Evolutionary conservation across 2,329 filamentous ascomycete genomes (phyloP).

Genomic region (Hypomyces perniciosus): DNA sequence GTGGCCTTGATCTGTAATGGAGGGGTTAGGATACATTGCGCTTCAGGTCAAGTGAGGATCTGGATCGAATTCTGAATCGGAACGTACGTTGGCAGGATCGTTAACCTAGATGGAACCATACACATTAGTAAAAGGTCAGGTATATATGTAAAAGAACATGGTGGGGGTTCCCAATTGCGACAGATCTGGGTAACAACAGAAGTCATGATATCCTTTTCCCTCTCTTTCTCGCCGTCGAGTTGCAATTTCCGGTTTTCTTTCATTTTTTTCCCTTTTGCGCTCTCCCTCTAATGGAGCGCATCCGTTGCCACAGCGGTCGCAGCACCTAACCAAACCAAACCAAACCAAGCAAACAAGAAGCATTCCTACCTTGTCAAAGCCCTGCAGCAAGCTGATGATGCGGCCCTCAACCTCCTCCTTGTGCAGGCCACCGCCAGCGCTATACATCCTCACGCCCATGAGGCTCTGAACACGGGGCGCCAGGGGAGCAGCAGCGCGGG

Average conservation of each 20-base stretch:
- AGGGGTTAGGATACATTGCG: background rate
- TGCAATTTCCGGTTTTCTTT: too few relatives aligned
- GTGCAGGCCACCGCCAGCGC: conserved; percentile 69
- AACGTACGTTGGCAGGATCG: conserved; percentile 55
- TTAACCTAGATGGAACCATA: conserved; percentile 51
- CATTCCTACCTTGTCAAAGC: conserved; percentile 76
- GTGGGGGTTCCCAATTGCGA: too few relatives aligned
- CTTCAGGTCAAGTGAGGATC: conserved; percentile 5
- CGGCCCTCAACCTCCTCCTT: conserved; percentile 84
- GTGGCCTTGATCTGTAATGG: conserved; percentile 64
- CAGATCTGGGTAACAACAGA: background rate
- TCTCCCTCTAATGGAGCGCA: too few relatives aligned
- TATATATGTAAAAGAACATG: background rate
- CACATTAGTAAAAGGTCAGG: conserved; percentile 18
- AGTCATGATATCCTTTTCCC: background rate
- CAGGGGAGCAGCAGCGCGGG: conserved; percentile 43
- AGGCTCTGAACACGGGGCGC: conserved; percentile 56
- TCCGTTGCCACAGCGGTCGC: too few relatives aligned
- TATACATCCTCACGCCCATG: conserved; percentile 76
- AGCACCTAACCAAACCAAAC: background rate
- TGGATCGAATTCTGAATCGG: background rate
- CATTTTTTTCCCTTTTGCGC: too few relatives aligned
- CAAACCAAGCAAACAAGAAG: conserved; percentile 12
- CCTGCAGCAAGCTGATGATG: conserved; percentile 87
- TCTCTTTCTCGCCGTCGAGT: background rate